Base-by-base conservation (phyloP, 2,329 filamentous ascomycete genomes). In the Cladophialophora chaetospira region DNA sequence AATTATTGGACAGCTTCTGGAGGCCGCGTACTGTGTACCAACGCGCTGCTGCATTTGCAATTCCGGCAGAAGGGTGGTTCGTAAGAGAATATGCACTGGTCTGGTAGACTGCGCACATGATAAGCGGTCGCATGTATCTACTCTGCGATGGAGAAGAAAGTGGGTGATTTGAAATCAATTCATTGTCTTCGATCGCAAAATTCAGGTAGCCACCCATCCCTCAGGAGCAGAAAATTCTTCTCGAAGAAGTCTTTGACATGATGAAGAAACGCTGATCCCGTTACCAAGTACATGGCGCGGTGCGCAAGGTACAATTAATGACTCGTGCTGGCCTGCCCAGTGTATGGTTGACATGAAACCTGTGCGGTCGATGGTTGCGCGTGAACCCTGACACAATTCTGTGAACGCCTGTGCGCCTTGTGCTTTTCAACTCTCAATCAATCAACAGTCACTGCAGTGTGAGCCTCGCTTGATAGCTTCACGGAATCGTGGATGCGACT, bases 331-430 rank as follows among this genome's bases (percentile, higher is more conserved):
- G 23, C 36, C 35, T 28, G 40, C 48, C 48, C 36, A 21, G 25
- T 33, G 15, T 19, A 33, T 33, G 48, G 35, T 40, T 57, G 35
- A 50, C 55, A 53, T 53, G 21, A 50, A 58, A 58, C 17, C 55
- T 58, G 55, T 50, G 50, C 45, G 15, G 31, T 50, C n/a, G 15
- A 28, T 35, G 33, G 13, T 49, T n/a, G n/a, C n/a, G 31, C 33
- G 33, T 49, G 46, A 38, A 40, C 46, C 38, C 33, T 19, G 33
- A 49, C 19, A 28, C 43, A 47, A 48, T 49, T 46, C 35, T 29
- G 46, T 31, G 42, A 58, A 58, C 19, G 82, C 75, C 62, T 92
- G 88, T 25, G 92, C 86, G 11, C 56, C 56, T 29, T 15, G 49
- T 59, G 56, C 56, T 59, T 59, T 58, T 55, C 11, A 53, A 40